These are phyloP conservation scores for Nannizzia gypsea DNA, from an alignment of 2,329 filamentous ascomycete genomes.

Conservation along the genomic window DNA sequence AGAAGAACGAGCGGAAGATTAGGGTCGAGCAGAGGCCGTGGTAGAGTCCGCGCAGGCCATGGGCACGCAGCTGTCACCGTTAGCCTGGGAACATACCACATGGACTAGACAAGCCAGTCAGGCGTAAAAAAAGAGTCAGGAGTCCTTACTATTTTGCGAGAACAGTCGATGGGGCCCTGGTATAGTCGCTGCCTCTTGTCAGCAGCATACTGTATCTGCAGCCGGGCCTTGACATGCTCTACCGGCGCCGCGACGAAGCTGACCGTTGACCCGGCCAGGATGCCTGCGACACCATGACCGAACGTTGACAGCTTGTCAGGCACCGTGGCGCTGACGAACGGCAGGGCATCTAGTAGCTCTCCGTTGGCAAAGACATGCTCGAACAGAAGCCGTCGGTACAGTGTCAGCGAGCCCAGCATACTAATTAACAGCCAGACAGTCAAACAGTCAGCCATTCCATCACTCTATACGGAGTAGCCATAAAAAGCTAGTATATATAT, in stretches of 20 bases:
- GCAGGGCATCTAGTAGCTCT: slow-evolving; percentile 26
- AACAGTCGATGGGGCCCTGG: slow-evolving; percentile 74
- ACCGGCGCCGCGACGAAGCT: slow-evolving; percentile 87
- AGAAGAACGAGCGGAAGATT: slow-evolving; percentile 85
- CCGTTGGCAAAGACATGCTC: slow-evolving; percentile 62
- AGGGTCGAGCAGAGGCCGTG: slow-evolving; percentile 76
- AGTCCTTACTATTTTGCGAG: slow-evolving; percentile 46
- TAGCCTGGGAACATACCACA: too few species aligned
- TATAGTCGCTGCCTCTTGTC: slow-evolving; percentile 68
- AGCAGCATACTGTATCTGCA: slow-evolving; percentile 88
- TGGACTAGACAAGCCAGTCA: too few species aligned
- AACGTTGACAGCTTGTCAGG: slow-evolving; percentile 52
- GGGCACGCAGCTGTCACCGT: slow-evolving; percentile 35
- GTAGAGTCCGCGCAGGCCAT: slow-evolving; percentile 72
- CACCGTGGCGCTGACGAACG: slow-evolving; percentile 26
- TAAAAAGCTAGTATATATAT: too few species aligned
- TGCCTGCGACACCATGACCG: slow-evolving; percentile 78
- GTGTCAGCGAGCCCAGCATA: slow-evolving; percentile 84
- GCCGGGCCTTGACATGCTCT: slow-evolving; percentile 84
- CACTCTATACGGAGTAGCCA: too few species aligned
- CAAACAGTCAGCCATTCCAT: too few species aligned
- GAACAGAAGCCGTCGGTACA: slow-evolving; percentile 75
- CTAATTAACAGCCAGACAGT: slow-evolving; percentile 18
- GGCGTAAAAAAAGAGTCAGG: background rate
- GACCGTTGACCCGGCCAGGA: slow-evolving; percentile 78